Conservation (phyloP, 2,329 filamentous ascomycete species). For the Celoporthe dispersa region DNA sequence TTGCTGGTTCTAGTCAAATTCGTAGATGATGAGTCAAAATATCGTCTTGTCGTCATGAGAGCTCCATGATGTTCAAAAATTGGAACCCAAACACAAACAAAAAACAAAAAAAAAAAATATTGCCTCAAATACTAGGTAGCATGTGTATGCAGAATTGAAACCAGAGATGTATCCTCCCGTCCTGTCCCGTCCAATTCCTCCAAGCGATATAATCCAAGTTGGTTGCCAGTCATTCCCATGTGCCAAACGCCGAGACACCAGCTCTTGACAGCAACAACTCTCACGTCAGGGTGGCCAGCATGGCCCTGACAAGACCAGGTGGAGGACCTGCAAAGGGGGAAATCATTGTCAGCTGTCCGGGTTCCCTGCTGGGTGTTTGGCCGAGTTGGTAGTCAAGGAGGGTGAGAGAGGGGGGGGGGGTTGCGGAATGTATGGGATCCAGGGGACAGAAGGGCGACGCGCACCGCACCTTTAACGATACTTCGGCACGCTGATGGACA, state of each 20-base stretch:
- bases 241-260: conserved; percentile 10
- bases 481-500: conserved; percentile 81
- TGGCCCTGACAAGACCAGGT: conserved; percentile 67
- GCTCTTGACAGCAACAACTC: background rate
- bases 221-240: background rate
- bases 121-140: conserved; percentile 11
- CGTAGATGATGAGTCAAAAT: conserved; percentile 5
- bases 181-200: background rate
- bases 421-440: conserved; percentile 19
- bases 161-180: background rate
- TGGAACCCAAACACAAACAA: background rate
- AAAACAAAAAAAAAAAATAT: too few species aligned
- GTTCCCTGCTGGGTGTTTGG: background rate
- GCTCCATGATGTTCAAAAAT: background rate
- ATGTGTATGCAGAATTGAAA: conserved; percentile 16
- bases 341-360: conserved; percentile 26
- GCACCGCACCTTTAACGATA: conserved; percentile 61
- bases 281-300: conserved; percentile 73
- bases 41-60: conserved; percentile 25
- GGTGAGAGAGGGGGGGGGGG: conserved; percentile 15
- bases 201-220: background rate
- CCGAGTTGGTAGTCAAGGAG: conserved; percentile 28
- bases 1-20: conserved; percentile 21
- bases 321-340: conserved; percentile 58
- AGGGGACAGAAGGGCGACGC: conserved; percentile 31